Evolutionary conservation across 129 eudicot genomes (phyloP).

Genomic region (Solidago caesia): DNA sequence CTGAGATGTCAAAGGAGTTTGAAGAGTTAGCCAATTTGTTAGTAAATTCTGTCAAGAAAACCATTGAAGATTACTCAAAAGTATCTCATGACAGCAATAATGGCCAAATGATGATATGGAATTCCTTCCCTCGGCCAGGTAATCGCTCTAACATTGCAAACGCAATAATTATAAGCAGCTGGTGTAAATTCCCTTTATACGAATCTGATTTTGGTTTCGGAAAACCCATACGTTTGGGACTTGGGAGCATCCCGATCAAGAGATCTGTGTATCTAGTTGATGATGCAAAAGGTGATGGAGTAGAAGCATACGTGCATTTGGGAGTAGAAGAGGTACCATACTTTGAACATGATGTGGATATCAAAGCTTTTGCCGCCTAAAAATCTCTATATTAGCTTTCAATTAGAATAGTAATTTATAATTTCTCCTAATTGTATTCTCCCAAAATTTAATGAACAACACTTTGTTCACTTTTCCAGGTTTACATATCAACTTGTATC

Average conservation of each 20-base stretch:
- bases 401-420: too few species aligned
- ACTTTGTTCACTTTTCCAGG: too few species aligned
- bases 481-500: too few species aligned
- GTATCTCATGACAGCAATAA: background rate
- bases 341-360: background rate
- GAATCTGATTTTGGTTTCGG: slow-evolving; percentile 25
- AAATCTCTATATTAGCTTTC: too few species aligned
- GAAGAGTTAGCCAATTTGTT: background rate
- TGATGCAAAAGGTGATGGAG: background rate
- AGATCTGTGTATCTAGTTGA: background rate
- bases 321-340: background rate
- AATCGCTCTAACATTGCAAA: background rate
- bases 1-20: background rate
- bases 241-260: background rate
- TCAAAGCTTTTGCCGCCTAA: background rate
- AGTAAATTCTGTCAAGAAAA: slow-evolving; percentile 5
- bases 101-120: slow-evolving; percentile 1
- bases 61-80: background rate
- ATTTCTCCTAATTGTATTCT: too few species aligned
- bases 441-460: too few species aligned
- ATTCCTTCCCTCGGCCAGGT: background rate
- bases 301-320: background rate
- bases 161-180: background rate
- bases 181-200: slow-evolving; percentile 29
- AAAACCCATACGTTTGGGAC: slow-evolving; percentile 13